Evolutionary conservation across 78 protist genomes (phyloP), one percentile per base, ranked within the genome.

Genomic region (Chrysochromulina parva): DNA sequence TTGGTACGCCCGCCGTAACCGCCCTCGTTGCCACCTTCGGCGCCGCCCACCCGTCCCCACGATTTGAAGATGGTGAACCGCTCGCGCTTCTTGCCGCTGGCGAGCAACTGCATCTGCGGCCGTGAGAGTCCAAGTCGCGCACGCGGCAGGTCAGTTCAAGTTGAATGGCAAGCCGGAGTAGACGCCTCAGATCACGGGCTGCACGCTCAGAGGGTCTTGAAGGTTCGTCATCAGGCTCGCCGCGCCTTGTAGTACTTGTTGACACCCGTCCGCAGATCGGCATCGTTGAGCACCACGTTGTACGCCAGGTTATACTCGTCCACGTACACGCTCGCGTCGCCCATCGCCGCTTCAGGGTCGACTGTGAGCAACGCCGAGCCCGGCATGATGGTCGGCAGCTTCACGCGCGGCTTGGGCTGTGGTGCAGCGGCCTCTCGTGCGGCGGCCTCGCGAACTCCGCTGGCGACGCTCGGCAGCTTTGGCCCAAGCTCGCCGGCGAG

Each of bases 41-140:
- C 48, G 57, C 82, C 82, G 82, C 82, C 82, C 28, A 74, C 82
- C 26, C 82, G 82, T 20, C 82, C 82, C 82, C 82, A 74, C 82
- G 24, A 4, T 22, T 48, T 38, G n/a, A 1, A 38, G n/a, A 74
- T 24, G 82, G 28, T 10, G 57, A 13, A 74, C 11, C 7, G 71
- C 71, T 9, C 71, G 28, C 9, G 28, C 14, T 65, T 58, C 62
- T 14, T 65, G 71, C 28, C 17, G 71, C 26, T 9, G n/a, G 26
- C 71, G 14, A 10, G 28, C 28, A 65, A 6, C 71, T 74, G 82
- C 82, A 74, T 74, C 57, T 38, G 38, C 38, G 38, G 38, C 38
- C 38, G 38, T 38, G 38, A 38, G 38, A 38, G 38, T 38, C 38
- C 38, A 38, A 38, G 38, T 38, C 38, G 38, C 38, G 38, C 38